Evolutionary conservation across 148 eudicot species (phyloP), one percentile per base, ranked within the genome.

Genomic region (Limonium bicolor): DNA sequence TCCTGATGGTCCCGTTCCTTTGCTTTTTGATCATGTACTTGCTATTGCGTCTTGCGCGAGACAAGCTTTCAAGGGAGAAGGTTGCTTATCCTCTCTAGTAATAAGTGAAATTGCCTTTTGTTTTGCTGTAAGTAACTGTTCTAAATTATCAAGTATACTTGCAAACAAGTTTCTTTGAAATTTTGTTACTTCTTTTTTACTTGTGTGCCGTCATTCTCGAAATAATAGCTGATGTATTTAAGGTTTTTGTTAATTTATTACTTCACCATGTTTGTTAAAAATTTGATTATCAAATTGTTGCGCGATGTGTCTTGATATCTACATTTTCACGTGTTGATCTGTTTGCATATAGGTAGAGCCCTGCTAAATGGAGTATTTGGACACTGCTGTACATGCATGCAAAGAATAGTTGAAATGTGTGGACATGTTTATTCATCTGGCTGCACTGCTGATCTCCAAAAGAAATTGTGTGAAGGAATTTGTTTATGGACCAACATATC

Each of bases 11-110:
- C 86, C 99, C 49, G 99, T 85, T 26, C 99, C 95, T 18, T 54
- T 85, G 68, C 95, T 92, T 58, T 92, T 92, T 72, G 99, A 92
- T 56, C 99, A 92, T 67, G 81, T 92, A 62, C 94, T 92, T 69
- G 99, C 99, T 36, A 76, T 85, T 46, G 75, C 95, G 28, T 78
- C 99, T 53, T 85, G 82, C 61, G 99, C 95, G 39, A 81, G 99
- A 66, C 88, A 81, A 71, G 95, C 95, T 71, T 85, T 81, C 46
- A 69, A 68, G 53, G 73, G 74, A 54, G 69, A 85, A 92, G 99
- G 99, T 90, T 59, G 51, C 32, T 61, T 53, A 41, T 48, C 54
- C 52, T 36, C 30, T 63, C 50, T 50, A 57, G 20, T 51, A 27
- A 53, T 23, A 53, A 28, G 12, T 44, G 29, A 36, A 5, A 15